Evolutionary conservation across 805 yeast genomes (phyloP), one percentile per base, ranked within the genome.

Genomic region (Priceomyces fermenticarens): DNA sequence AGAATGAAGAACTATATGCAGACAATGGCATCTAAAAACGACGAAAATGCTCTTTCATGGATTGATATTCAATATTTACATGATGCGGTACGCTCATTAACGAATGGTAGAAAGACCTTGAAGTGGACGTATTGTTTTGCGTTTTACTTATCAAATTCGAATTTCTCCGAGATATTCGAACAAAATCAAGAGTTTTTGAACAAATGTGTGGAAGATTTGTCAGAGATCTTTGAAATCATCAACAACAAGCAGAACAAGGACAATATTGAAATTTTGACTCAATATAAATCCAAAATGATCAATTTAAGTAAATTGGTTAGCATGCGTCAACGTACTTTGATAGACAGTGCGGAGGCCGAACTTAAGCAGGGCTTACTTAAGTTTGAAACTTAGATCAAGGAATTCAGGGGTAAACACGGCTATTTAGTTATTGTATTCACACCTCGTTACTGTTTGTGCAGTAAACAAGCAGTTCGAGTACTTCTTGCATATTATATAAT

Each of bases 101-200:
- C 81, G 25, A 74, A 73, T 42, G 86, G 95, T 6, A 71, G 98
- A 43, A 78, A 80, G 32, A 78, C 88, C 1, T 68, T 93, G 39
- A 86, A 88, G 67, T 93, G 98, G 97, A 80, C 97, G 0, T 90
- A 87, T 62, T 89, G 88, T 2, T 77, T 88, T 51, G 81, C 88
- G 10, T 91, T 66, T 54, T 87, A 81, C 57, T 67, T 88, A 27
- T 73, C 70, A 30, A 59, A 65, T 25, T 72, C 75, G 38, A 72
- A 80, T 43, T 74, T 75, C 41, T 76, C 83, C 8, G 70, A 73
- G 29, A 74, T 87, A 5, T 78, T 88, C 51, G 95, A 88, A 53
- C 78, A 75, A 42, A 81, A 81, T 53, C 95, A 87, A 59, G 78
- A 72, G 39, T 77, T 74, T 38, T 64, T 88, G 28, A 78, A 78